A percentile compares a stretch with the other conserved stretches of the same genome.
These are phyloP conservation scores for Talaromyces pinophilus DNA, from an alignment of 2,329 filamentous ascomycete species.

Conservation along the genomic window DNA sequence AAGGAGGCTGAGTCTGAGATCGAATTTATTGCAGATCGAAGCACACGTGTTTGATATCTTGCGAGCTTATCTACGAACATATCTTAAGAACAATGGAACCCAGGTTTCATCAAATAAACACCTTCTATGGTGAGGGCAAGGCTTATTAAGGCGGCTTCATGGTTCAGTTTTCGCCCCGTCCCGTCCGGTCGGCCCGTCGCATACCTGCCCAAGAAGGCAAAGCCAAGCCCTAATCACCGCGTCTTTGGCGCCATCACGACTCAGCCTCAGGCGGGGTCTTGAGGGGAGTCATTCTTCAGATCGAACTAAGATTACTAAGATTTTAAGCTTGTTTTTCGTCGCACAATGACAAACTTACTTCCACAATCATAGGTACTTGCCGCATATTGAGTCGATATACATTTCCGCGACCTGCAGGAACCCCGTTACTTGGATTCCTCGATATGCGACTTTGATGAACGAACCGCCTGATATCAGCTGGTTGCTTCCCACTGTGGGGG, in stretches of 20 bases:
- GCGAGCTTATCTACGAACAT: background rate
- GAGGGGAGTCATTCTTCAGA: background rate
- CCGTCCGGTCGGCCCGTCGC: background rate
- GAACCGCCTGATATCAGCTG: background rate
- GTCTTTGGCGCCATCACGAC: background rate
- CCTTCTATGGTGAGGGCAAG: no score
- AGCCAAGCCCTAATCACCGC: background rate
- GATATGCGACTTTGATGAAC: background rate
- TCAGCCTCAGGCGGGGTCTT: background rate
- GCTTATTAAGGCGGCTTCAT: background rate
- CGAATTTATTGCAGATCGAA: background rate
- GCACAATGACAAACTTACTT: background rate
- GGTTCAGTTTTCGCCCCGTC: background rate
- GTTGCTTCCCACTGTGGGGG: background rate
- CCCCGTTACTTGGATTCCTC: background rate
- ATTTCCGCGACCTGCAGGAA: background rate
- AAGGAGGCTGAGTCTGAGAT: background rate
- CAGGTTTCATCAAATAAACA: background rate
- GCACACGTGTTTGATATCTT: background rate
- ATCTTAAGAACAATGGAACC: background rate
- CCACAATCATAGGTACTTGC: background rate
- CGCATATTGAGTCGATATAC: background rate
- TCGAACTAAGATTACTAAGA: background rate
- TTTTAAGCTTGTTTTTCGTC: background rate
- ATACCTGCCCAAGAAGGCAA: background rate